A percentile compares a stretch with the other conserved stretches of the same genome.
Evolutionary conservation across 75 land plant genomes (phyloP).

Genomic region (Adiantum capillusveneris): DNA sequence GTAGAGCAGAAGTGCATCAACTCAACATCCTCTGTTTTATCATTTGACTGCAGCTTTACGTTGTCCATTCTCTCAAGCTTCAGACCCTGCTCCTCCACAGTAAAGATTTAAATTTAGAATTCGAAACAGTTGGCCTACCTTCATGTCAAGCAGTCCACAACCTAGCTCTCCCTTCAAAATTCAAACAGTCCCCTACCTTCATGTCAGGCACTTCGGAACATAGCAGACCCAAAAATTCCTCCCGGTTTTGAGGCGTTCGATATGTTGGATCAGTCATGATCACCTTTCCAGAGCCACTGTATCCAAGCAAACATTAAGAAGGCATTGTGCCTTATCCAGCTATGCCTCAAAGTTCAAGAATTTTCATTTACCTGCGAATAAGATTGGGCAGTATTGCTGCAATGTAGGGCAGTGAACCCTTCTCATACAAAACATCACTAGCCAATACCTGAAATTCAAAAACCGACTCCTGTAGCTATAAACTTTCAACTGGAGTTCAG

Average conservation of each 20-base stretch:
- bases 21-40: too few relatives aligned
- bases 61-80: too few relatives aligned
- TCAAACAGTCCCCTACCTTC: not conserved
- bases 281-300: not conserved
- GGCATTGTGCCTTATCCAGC: not conserved
- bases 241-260: constrained; percentile 15
- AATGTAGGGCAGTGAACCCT: constrained; percentile 5
- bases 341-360: not conserved
- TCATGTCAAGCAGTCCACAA: not conserved
- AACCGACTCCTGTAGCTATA: too few relatives aligned
- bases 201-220: not conserved
- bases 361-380: not conserved
- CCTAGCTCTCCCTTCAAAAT: too few relatives aligned
- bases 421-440: constrained; percentile 14
- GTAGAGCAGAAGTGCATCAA: too few relatives aligned
- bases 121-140: not conserved
- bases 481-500: too few relatives aligned
- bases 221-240: constrained; percentile 5
- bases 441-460: constrained; percentile 17
- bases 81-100: too few relatives aligned
- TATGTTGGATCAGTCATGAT: constrained; percentile 16
- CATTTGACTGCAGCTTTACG: too few relatives aligned
- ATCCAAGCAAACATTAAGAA: not conserved
- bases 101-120: too few relatives aligned
- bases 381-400: not conserved